phyloP scores from a whole-genome alignment of 495 filamentous ascomycete species.

The Pseudevernia furfuracea region DNA sequence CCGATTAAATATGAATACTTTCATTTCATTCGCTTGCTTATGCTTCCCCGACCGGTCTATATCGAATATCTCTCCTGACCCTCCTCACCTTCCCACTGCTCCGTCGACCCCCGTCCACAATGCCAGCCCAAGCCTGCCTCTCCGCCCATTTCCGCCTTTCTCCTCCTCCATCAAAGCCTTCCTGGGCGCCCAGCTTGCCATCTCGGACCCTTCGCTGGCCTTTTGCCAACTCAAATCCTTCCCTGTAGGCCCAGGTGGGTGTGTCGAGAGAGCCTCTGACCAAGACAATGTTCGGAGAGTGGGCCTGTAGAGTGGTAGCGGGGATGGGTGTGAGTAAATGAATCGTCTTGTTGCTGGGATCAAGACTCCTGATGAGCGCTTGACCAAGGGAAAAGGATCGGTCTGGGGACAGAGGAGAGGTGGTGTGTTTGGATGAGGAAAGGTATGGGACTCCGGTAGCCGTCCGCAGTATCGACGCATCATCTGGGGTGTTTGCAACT shows the following conservation, averaged over 20 bases:
- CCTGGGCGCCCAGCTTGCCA: conserved; percentile 14
- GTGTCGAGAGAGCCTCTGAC: conserved; percentile 47
- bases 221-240: conserved; percentile 24
- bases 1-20: too few relatives aligned
- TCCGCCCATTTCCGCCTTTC: conserved; percentile 14
- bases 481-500: neutral
- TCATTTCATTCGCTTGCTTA: too few relatives aligned
- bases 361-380: conserved; percentile 45
- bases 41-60: neutral
- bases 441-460: conserved; percentile 37
- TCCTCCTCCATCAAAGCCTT: conserved; percentile 19
- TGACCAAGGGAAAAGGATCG: conserved; percentile 43
- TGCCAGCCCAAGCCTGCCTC: conserved; percentile 29
- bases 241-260: conserved; percentile 41
- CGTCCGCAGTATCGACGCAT: conserved; percentile 30
- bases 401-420: conserved; percentile 37
- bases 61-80: conserved; percentile 28
- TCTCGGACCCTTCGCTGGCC: conserved; percentile 13
- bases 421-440: conserved; percentile 34
- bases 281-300: conserved; percentile 39
- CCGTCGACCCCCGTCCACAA: conserved; percentile 16
- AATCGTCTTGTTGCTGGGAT: conserved; percentile 33
- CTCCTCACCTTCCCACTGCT: conserved; percentile 31
- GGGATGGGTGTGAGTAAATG: conserved; percentile 45
- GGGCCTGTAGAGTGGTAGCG: conserved; percentile 30